A percentile compares a stretch with the other conserved stretches of the same genome.
Evolutionary conservation across 2,329 filamentous ascomycete species (phyloP).

Genomic region (Calonectria henricotiae): DNA sequence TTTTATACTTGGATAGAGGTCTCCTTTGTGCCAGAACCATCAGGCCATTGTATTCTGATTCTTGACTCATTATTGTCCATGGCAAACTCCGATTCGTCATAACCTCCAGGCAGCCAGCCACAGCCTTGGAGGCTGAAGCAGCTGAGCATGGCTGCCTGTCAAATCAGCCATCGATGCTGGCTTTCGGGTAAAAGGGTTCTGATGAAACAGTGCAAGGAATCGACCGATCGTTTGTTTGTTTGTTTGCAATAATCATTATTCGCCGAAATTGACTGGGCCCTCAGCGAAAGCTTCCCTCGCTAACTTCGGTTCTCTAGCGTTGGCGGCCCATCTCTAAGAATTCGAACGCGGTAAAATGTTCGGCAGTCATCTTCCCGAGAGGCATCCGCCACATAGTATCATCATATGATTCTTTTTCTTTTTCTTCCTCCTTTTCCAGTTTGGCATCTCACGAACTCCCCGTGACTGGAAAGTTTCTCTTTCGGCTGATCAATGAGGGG

Average conservation of each 20-base stretch:
- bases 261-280: conserved; percentile 9
- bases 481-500: background rate
- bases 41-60: background rate
- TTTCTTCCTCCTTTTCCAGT: background rate
- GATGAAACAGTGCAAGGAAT: background rate
- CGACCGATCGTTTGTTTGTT: conserved; percentile 14
- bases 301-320: background rate
- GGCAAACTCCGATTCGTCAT: background rate
- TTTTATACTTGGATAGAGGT: conserved; percentile 38
- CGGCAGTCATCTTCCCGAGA: background rate
- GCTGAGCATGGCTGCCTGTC: background rate
- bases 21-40: background rate
- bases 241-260: conserved; percentile 1
- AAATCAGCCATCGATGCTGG: background rate
- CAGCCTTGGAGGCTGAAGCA: conserved; percentile 11
- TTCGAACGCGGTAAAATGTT: background rate
- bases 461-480: background rate
- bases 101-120: background rate
- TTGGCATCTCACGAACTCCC: conserved; percentile 8
- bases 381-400: no score
- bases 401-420: background rate
- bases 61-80: background rate
- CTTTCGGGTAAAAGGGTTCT: no score
- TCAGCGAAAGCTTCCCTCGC: background rate
- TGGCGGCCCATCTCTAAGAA: background rate